These are phyloP conservation scores for Chaetomiaceae sp. DNA, from an alignment of 2,329 filamentous ascomycete genomes.

Conservation along the genomic window DNA sequence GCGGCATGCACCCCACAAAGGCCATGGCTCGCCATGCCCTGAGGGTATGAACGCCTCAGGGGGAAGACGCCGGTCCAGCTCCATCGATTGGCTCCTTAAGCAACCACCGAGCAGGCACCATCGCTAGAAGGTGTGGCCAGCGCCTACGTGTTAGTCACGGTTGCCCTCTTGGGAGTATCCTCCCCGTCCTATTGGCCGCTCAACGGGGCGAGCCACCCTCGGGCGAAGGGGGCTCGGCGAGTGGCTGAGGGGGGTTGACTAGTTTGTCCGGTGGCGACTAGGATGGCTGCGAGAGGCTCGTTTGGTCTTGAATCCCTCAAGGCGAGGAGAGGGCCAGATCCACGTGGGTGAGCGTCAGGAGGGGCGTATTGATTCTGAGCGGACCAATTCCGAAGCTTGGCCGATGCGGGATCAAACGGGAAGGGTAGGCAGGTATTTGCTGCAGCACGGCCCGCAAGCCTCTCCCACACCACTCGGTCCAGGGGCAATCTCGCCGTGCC, in stretches of 20 bases:
- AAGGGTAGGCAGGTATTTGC: conserved; percentile 2
- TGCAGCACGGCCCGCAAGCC: conserved; percentile 13
- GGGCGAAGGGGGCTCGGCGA: neutral
- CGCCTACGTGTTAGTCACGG: too few species aligned
- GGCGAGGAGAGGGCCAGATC: too few species aligned
- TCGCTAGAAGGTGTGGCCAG: too few species aligned
- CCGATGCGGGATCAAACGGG: conserved; percentile 9
- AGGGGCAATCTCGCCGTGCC: neutral
- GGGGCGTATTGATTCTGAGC: neutral
- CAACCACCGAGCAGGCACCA: too few species aligned
- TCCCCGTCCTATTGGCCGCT: conserved; percentile 3
- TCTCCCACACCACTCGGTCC: neutral
- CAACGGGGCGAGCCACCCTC: neutral
- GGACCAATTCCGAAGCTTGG: conserved; percentile 1
- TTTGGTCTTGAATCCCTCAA: too few species aligned
- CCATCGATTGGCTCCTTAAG: too few species aligned
- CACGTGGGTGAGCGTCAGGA: neutral
- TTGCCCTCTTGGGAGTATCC: too few species aligned
- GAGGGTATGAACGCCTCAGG: too few species aligned
- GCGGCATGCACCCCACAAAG: conserved; percentile 15
- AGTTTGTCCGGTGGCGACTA: neutral
- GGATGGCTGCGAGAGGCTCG: too few species aligned
- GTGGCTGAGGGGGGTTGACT: conserved; percentile 1
- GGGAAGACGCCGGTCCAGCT: too few species aligned
- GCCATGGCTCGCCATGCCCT: too few species aligned